Conservation (phyloP, 2,329 filamentous ascomycete species). For the Fusarium sp. region DNA sequence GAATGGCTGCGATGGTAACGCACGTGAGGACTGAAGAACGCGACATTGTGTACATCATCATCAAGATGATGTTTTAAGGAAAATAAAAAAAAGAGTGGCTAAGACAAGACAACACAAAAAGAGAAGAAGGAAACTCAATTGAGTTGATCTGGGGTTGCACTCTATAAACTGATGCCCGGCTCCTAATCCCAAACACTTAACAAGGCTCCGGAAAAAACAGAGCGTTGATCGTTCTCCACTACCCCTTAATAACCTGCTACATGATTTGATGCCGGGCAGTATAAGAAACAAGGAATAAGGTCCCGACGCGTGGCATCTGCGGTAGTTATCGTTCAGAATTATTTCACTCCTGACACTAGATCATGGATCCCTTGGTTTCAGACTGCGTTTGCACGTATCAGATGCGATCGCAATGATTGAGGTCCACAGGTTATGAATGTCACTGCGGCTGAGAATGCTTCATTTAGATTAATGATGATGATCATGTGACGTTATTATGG, state of each 20-base stretch:
- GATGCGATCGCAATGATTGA: constrained; percentile 23
- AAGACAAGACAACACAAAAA: constrained; percentile 1
- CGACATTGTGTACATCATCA: constrained; percentile 31
- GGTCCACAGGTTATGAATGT: neutral
- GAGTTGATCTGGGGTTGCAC: constrained; percentile 6
- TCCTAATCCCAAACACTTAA: constrained; percentile 9
- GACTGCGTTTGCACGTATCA: constrained; percentile 3
- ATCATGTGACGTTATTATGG: neutral
- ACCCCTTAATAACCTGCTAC: constrained; percentile 28
- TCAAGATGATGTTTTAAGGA: constrained; percentile 12
- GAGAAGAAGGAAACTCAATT: neutral
- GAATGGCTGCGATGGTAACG: constrained; percentile 19
- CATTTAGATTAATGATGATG: neutral
- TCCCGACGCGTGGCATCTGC: constrained; percentile 23
- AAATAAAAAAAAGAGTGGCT: neutral
- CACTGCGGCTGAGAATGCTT: neutral
- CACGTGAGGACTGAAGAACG: constrained; percentile 24
- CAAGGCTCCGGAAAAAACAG: constrained; percentile 3
- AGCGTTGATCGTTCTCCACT: constrained; percentile 20
- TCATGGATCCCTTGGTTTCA: constrained; percentile 12
- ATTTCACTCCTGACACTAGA: constrained; percentile 20
- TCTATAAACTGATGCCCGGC: constrained; percentile 7
- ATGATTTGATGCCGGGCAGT: constrained; percentile 22
- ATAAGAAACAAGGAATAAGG: constrained; percentile 16
- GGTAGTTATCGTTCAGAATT: constrained; percentile 8